Evolutionary conservation across 768 basidiomycete genomes (phyloP).

Genomic region (Termitomyces sp.): DNA sequence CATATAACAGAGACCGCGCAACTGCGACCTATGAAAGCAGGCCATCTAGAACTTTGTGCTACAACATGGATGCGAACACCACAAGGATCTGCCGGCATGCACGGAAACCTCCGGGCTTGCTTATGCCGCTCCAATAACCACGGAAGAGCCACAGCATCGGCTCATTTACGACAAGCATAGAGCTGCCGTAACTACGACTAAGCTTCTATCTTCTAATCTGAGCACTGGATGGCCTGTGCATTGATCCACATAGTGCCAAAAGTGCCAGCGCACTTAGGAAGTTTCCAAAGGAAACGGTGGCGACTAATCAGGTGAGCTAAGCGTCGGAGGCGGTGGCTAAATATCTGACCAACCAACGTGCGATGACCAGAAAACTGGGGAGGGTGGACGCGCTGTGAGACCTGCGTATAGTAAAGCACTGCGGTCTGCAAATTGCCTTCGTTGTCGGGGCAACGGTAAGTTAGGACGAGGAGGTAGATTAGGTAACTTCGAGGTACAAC

Average conservation of each 20-base stretch:
- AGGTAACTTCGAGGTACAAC: constrained; percentile 3
- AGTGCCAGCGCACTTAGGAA: constrained; percentile 17
- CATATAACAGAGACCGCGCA: neutral
- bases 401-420: neutral
- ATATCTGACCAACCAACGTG: neutral
- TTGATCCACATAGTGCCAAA: no score
- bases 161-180: constrained; percentile 7
- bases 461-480: neutral
- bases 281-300: constrained; percentile 14
- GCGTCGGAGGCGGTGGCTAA: neutral
- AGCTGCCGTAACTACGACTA: constrained; percentile 10
- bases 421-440: neutral
- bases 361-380: neutral
- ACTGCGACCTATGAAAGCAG: neutral
- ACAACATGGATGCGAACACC: neutral
- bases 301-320: constrained; percentile 6
- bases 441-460: neutral
- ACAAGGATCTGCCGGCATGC: constrained; percentile 5
- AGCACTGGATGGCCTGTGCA: constrained; percentile 4
- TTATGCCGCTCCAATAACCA: constrained; percentile 17
- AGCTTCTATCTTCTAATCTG: constrained; percentile 10
- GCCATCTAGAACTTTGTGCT: neutral
- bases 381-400: neutral
- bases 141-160: constrained; percentile 17
- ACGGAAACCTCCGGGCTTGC: constrained; percentile 17